Evolutionary conservation across 371 early-diverging fungal genomes (phyloP).

Genomic region (Saksenaea oblongispora): DNA sequence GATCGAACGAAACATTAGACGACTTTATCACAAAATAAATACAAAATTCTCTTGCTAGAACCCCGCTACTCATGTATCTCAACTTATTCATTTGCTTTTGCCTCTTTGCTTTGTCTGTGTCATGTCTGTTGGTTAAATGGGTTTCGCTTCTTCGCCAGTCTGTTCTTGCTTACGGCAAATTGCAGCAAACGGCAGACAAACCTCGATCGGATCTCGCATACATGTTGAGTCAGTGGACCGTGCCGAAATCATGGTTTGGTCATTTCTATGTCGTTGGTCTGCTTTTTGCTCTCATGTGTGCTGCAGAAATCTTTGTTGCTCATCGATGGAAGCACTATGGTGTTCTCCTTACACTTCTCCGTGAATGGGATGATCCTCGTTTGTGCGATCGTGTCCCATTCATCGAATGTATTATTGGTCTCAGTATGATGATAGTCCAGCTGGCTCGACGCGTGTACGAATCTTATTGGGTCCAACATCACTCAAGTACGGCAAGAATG

Average conservation of each 20-base stretch:
- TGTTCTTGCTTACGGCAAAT: conserved; percentile 48
- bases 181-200: conserved; percentile 27
- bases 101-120: conserved; percentile 12
- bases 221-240: conserved; percentile 34
- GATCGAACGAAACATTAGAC: conserved; percentile 29
- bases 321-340: conserved; percentile 2
- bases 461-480: conserved; percentile 57
- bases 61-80: conserved; percentile 11
- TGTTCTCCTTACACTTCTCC: conserved; percentile 17
- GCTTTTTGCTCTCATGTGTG: conserved; percentile 22
- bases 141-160: conserved; percentile 31
- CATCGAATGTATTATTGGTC: conserved; percentile 34
- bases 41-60: background rate
- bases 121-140: conserved; percentile 29
- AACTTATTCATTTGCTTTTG: conserved; percentile 14
- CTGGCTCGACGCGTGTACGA: conserved; percentile 67
- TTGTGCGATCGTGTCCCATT: conserved; percentile 20
- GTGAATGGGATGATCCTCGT: conserved; percentile 20
- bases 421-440: conserved; percentile 55
- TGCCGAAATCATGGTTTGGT: conserved; percentile 67
- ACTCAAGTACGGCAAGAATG: conserved; percentile 59
- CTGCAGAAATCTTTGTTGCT: conserved; percentile 17
- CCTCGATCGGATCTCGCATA: conserved; percentile 22
- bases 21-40: conserved; percentile 28
- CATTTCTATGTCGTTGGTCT: conserved; percentile 70